Conservation (phyloP, 768 basidiomycete genomes). For the Nidula microcarpa region DNA sequence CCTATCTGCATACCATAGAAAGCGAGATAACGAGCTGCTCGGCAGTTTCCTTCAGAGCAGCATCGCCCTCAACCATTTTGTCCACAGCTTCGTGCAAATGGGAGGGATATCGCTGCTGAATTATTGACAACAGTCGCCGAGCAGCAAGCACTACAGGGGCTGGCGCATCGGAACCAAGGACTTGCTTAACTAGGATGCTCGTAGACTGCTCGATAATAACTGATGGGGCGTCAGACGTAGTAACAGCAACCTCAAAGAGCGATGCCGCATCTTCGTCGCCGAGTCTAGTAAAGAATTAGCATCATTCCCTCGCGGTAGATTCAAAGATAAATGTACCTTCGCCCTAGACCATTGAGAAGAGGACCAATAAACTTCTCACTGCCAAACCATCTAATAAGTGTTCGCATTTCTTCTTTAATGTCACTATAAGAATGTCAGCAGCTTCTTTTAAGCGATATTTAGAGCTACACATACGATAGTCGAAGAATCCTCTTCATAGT, state of each 20-base stretch:
- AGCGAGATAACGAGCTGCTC: constrained; percentile 59
- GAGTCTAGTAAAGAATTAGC: constrained; percentile 18
- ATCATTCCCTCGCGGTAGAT: background rate
- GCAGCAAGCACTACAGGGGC: constrained; percentile 12
- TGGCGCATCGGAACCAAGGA: constrained; percentile 18
- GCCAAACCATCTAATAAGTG: constrained; percentile 42
- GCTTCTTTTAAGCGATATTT: too few relatives aligned
- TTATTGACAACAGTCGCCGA: constrained; percentile 44
- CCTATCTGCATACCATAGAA: constrained; percentile 40
- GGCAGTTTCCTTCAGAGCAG: constrained; percentile 34
- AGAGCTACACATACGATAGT: constrained; percentile 41
- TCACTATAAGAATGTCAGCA: constrained; percentile 24
- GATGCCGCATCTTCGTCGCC: constrained; percentile 21
- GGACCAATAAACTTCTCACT: constrained; percentile 56
- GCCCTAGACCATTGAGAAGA: constrained; percentile 37
- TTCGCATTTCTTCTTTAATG: constrained; percentile 44
- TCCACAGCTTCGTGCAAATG: constrained; percentile 42
- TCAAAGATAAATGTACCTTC: constrained; percentile 18
- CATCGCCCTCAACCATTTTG: constrained; percentile 26
- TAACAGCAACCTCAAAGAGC: constrained; percentile 35
- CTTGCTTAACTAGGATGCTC: constrained; percentile 19
- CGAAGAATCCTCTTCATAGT: constrained; percentile 36
- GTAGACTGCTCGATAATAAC: constrained; percentile 27
- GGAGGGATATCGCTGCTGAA: constrained; percentile 65
- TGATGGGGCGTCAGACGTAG: constrained; percentile 25